A percentile compares a stretch with the other conserved stretches of the same genome.
Conservation (phyloP, 169 alveolate genomes). For the Blepharisma undulans region DNA sequence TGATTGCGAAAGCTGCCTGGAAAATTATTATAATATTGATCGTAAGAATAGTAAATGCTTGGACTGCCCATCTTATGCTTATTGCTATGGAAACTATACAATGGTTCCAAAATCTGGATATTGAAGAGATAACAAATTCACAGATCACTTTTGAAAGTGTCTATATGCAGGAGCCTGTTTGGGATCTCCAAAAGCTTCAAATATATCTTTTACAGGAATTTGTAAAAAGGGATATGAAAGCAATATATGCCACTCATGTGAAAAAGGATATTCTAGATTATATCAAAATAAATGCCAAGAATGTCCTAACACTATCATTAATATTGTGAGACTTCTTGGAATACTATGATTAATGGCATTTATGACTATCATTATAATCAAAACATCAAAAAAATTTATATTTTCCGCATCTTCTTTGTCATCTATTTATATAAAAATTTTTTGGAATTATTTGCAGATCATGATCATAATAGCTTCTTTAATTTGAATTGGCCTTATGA, state of each 20-base stretch:
- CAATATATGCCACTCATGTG: slow-evolving; percentile 19
- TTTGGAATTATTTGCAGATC: slow-evolving; percentile 2
- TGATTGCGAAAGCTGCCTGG: neutral
- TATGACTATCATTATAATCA: neutral
- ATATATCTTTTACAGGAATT: slow-evolving; percentile 25
- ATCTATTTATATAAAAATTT: slow-evolving; percentile 4
- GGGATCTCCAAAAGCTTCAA: slow-evolving; percentile 32
- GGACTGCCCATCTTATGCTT: slow-evolving; percentile 37
- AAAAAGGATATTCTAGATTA: neutral
- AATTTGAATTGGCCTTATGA: slow-evolving; percentile 10
- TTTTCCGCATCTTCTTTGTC: neutral
- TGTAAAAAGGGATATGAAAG: slow-evolving; percentile 13
- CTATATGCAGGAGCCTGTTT: slow-evolving; percentile 45
- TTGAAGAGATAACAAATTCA: slow-evolving; percentile 52
- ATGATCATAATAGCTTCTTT: neutral
- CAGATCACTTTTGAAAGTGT: slow-evolving; percentile 48
- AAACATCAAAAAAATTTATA: neutral
- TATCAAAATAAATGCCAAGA: neutral
- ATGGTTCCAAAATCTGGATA: slow-evolving; percentile 58
- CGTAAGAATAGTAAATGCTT: neutral
- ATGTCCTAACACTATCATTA: neutral
- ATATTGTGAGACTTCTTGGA: neutral
- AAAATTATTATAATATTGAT: neutral
- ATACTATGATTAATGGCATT: neutral
- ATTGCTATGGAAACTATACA: slow-evolving; percentile 55